Evolutionary conservation across 2,329 filamentous ascomycete genomes (phyloP), one percentile per base, ranked within the genome.

Genomic region (Diplodia scrobiculata): DNA sequence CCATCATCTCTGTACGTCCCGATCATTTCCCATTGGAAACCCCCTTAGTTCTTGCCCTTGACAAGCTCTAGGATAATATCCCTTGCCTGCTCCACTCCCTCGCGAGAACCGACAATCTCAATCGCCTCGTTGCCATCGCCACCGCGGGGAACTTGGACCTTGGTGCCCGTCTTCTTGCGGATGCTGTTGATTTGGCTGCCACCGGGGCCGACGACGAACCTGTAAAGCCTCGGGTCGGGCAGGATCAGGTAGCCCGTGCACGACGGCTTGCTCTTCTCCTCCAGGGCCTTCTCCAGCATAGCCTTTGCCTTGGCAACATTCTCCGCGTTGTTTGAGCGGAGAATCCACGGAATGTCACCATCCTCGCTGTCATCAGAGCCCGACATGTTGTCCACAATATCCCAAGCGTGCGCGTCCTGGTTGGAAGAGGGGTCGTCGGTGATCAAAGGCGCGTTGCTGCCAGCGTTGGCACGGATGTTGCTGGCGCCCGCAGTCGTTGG

Each of bases 161-260:
- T 92, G 79, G 93, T 97, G 65, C 91, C 91, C 62, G 92, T 97
- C 82, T 95, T 88, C 81, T 91, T 92, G 71, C 95, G 88, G 76
- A 99, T 97, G 50, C 87, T 82, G 79, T 97, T 97, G 77, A 99
- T 96, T 79, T 94, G 94, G 77, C 87, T 90, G 67, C 95, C 95
- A 67, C 90, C 91, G 70, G 89, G 88, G 4, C 95, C 95, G 71
- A 99, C 92, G 58, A 99, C 91, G 70, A 90, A 90, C 68, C 94
- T 87, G 83, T 97, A 97, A 54, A 91, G 92, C 71, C 86, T 87
- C 11, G 95, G 91, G 75, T 99, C 94, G 0, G 94, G 91, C 47
- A 99, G 85, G 70, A 95, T 89, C 41, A 99, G 85, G 78, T 96
- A 97, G 5, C 95, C 95, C 0, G 89, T 92, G 4, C 88, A 87